phyloP scores from a whole-genome alignment of 1,139 yeast genomes.

The Hansenula sp. region DNA sequence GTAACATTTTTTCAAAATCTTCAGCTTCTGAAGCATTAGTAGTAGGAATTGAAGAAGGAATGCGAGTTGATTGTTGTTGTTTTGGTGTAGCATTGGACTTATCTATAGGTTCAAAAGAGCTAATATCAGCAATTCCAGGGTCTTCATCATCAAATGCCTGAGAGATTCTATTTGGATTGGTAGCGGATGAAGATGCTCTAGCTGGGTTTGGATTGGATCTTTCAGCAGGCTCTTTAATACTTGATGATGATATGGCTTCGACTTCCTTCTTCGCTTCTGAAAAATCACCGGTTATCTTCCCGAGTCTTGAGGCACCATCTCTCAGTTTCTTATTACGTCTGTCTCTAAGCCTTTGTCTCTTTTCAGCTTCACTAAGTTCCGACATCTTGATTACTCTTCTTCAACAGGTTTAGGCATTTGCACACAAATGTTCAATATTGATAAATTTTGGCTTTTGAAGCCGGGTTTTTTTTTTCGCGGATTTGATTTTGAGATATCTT shows the following conservation, averaged over 20 bases:
- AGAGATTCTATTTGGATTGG: slow-evolving; percentile 22
- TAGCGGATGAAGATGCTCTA: slow-evolving; percentile 1
- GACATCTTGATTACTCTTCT: neutral
- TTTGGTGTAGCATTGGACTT: neutral
- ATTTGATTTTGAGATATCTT: too few species aligned
- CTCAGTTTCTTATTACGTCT: slow-evolving; percentile 68
- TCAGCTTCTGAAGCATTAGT: slow-evolving; percentile 9
- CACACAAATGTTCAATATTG: too few species aligned
- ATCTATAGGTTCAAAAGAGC: slow-evolving; percentile 6
- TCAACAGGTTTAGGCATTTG: neutral
- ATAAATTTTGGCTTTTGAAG: too few species aligned
- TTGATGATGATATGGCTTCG: slow-evolving; percentile 2
- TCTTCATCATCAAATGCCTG: slow-evolving; percentile 20
- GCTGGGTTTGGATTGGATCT: slow-evolving; percentile 4
- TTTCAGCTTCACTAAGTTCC: slow-evolving; percentile 52
- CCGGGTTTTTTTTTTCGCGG: too few species aligned
- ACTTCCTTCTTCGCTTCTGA: slow-evolving; percentile 3
- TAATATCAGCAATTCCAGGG: slow-evolving; percentile 22
- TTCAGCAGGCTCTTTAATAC: too few species aligned
- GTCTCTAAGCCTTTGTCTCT: slow-evolving; percentile 57
- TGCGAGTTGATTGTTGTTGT: too few species aligned
- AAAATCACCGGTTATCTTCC: slow-evolving; percentile 40
- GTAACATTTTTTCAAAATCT: slow-evolving; percentile 22
- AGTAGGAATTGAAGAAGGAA: too few species aligned
- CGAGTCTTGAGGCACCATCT: slow-evolving; percentile 53